These are phyloP conservation scores for Ramularia collo-cygni DNA, from an alignment of 2,329 filamentous ascomycete genomes.

Conservation along the genomic window DNA sequence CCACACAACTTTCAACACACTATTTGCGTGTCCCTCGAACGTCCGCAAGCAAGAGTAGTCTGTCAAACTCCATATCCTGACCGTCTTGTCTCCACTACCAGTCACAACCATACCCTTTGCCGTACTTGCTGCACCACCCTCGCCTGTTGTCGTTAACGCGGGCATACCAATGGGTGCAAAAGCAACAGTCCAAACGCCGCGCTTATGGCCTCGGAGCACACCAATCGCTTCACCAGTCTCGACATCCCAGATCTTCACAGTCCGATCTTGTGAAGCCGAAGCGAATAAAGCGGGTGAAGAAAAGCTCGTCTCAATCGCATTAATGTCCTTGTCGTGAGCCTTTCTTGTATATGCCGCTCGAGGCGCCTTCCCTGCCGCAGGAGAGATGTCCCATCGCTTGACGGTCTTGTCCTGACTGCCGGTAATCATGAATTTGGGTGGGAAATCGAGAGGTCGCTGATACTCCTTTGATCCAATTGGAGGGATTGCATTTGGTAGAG, in stretches of 20 bases:
- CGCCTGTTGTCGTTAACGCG: conserved; percentile 62
- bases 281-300: conserved; percentile 78
- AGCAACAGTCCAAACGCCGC: conserved; percentile 91
- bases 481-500: conserved; percentile 66
- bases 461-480: conserved; percentile 62
- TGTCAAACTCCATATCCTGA: conserved; percentile 88
- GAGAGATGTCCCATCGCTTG: conserved; percentile 79
- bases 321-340: conserved; percentile 98
- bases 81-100: conserved; percentile 89
- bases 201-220: conserved; percentile 83
- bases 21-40: conserved; percentile 94
- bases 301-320: conserved; percentile 67
- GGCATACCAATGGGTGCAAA: conserved; percentile 79
- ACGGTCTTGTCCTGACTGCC: conserved; percentile 94
- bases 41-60: conserved; percentile 91
- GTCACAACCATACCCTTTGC: conserved; percentile 80
- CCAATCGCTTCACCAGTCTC: conserved; percentile 86
- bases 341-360: conserved; percentile 80
- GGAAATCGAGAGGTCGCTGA: conserved; percentile 66
- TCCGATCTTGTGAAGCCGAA: conserved; percentile 92
- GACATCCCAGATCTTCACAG: conserved; percentile 92
- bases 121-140: conserved; percentile 53
- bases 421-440: conserved; percentile 78
- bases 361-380: conserved; percentile 41
- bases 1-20: conserved; percentile 90